These are phyloP conservation scores for Leccinum ponderosum DNA, from an alignment of 1,284 basidiomycete genomes.

Conservation along the genomic window DNA sequence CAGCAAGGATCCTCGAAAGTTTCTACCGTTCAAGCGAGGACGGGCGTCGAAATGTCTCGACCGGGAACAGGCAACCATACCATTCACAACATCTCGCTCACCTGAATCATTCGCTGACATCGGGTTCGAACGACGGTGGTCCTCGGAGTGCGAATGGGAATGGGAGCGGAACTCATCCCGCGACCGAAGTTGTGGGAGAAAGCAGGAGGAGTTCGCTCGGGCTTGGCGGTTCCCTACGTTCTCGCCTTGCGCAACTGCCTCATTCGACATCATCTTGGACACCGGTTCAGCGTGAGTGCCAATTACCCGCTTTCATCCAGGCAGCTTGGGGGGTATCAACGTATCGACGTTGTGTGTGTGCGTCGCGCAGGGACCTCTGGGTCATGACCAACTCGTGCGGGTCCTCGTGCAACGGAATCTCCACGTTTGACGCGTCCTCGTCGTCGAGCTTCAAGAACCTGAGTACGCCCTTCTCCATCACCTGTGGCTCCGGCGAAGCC, in stretches of 20 bases:
- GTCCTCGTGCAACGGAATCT: slow-evolving; percentile 6
- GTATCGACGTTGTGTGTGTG: not conserved
- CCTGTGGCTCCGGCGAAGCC: slow-evolving; percentile 26
- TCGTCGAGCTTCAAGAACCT: slow-evolving; percentile 33
- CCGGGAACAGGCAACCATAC: slow-evolving; percentile 11
- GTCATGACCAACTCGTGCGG: slow-evolving; percentile 19
- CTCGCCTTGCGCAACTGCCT: slow-evolving; percentile 19
- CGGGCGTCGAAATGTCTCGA: slow-evolving; percentile 17
- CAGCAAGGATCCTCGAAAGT: slow-evolving; percentile 24
- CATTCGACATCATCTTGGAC: slow-evolving; percentile 44
- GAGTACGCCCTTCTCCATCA: slow-evolving; percentile 14
- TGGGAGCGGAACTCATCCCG: slow-evolving; percentile 13
- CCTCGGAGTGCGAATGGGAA: slow-evolving; percentile 5
- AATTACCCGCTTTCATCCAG: not conserved
- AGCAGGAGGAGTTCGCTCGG: slow-evolving; percentile 20
- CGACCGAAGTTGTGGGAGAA: slow-evolving; percentile 14
- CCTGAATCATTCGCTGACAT: slow-evolving; percentile 3
- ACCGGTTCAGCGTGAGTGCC: slow-evolving; percentile 55
- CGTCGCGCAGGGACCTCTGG: slow-evolving; percentile 27
- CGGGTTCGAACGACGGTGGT: slow-evolving; percentile 6
- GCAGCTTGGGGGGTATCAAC: not conserved
- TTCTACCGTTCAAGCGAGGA: slow-evolving; percentile 27
- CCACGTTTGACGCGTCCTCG: slow-evolving; percentile 20
- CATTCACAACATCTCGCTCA: slow-evolving; percentile 1
- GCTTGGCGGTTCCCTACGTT: slow-evolving; percentile 27